Evolutionary conservation across 169 alveolate genomes (phyloP), one percentile per base, ranked within the genome.

Genomic region (Plasmodium chabaudi): DNA sequence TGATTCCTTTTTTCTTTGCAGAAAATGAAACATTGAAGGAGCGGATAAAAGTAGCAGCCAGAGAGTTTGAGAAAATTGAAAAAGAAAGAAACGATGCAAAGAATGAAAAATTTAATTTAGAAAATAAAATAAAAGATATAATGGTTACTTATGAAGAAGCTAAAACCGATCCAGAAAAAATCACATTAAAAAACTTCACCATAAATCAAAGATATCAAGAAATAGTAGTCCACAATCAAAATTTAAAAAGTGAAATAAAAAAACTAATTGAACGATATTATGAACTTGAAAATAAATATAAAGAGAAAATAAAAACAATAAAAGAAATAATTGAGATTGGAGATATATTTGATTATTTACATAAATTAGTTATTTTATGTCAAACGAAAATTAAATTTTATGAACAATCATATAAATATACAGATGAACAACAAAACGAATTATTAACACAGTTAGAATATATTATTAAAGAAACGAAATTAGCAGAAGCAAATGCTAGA

Each of bases 281-380:
- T 55, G 64, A 75, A 25, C 63, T 63, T 5, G 88, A 61, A 75
- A 65, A 75, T 64, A 69, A 42, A 75, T 75, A 75, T 75, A 75
- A 61, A 27, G 77, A 75, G n/a, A 75, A 75, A 75, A 42, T 75
- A 19, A 75, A 63, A 75, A 75, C 63, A 21, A 75, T 75, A 56
- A 75, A 75, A 63, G 88, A 75, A 57, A 69, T 75, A 13, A 69
- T 75, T n/a, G 88, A 75, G 61, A 75, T 75, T n/a, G 88, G 88
- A 27, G 88, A 75, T 13, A 75, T 75, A 5, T 75, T 75, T 46
- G 88, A 75, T 67, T 75, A 75, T 67, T 69, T 75, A 39, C 88
- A 75, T 67, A 75, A 75, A 42, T 42, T 75, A 75, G 51, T 75
- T 42, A 23, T 75, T 34, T 44, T 75, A 9, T 75, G 88, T 51